Conservation (phyloP, 1,139 yeast genomes). For the Ogataea hybrid region DNA sequence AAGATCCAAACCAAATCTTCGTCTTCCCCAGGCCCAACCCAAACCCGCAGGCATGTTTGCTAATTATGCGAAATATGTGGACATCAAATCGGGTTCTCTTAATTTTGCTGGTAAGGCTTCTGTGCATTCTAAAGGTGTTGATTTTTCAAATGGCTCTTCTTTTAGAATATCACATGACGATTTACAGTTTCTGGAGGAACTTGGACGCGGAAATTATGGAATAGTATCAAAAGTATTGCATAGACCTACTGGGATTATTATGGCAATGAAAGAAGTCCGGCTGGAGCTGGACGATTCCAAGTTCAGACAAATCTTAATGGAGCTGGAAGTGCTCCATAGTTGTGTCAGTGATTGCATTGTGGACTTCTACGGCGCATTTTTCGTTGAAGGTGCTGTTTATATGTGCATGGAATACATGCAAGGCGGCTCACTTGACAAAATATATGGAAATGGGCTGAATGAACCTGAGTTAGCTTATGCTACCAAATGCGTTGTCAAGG, state of each 20-base stretch:
- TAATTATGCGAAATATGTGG: conserved; percentile 82
- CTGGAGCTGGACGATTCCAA: conserved; percentile 88
- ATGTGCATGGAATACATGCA: conserved; percentile 99
- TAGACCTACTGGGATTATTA: conserved; percentile 86
- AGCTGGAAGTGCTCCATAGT: conserved; percentile 86
- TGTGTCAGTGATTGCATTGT: conserved; percentile 90
- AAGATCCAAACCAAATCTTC: conserved; percentile 13
- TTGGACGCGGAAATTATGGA: conserved; percentile 96
- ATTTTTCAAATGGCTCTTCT: conserved; percentile 83
- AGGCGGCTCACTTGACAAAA: conserved; percentile 90
- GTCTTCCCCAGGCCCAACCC: conserved; percentile 16
- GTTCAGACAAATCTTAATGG: conserved; percentile 93
- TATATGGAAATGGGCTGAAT: conserved; percentile 68
- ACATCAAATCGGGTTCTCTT: conserved; percentile 85
- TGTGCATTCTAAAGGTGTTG: conserved; percentile 86
- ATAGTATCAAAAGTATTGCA: conserved; percentile 90
- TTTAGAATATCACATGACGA: conserved; percentile 87
- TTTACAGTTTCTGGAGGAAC: conserved; percentile 76
- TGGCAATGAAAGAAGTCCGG: conserved; percentile 98
- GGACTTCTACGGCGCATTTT: conserved; percentile 95
- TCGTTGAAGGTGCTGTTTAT: conserved; percentile 96
- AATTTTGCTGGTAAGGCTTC: conserved; percentile 95
- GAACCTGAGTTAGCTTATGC: conserved; percentile 82
- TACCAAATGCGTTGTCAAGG: conserved; percentile 77
- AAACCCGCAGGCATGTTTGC: conserved; percentile 64